Conservation (phyloP, 306 rosid genomes). For the Gastrolobium villosum region DNA sequence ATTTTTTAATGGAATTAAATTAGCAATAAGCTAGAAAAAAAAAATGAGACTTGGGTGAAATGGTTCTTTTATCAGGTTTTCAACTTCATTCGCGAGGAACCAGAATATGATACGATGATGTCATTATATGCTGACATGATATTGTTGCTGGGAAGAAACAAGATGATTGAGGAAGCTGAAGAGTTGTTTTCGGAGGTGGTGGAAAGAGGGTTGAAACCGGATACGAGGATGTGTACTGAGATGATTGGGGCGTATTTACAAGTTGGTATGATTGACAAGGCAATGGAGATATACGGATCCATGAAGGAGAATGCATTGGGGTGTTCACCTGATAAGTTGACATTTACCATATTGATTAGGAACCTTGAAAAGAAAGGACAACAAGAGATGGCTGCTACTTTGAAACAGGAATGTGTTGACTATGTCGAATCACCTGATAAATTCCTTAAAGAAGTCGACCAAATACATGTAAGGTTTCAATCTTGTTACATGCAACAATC, state of each 20-base stretch:
- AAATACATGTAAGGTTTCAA: conserved; percentile 48
- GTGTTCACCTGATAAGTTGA: conserved; percentile 69
- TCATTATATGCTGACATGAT: conserved; percentile 71
- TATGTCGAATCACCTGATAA: conserved; percentile 58
- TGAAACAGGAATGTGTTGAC: conserved; percentile 67
- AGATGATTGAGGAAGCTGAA: conserved; percentile 65
- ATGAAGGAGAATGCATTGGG: conserved; percentile 69
- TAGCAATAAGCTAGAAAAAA: too few relatives aligned
- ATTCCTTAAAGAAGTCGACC: conserved; percentile 53
- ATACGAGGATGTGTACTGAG: conserved; percentile 71
- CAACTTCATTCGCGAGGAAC: conserved; percentile 62
- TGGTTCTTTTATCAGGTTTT: conserved; percentile 67
- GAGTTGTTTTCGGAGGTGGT: conserved; percentile 56
- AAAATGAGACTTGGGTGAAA: too few relatives aligned
- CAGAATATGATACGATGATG: conserved; percentile 56
- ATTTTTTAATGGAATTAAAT: too few relatives aligned
- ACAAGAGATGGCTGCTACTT: conserved; percentile 48
- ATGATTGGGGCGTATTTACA: conserved; percentile 80
- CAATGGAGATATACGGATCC: conserved; percentile 57
- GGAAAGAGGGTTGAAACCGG: conserved; percentile 64
- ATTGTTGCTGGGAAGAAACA: conserved; percentile 67
- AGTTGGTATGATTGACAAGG: conserved; percentile 65
- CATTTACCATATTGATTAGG: conserved; percentile 69
- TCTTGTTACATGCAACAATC: not conserved
- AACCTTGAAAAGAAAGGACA: conserved; percentile 61